phyloP scores from a whole-genome alignment of 352 stramenopile genomes.

The Achlya hypogyna region DNA sequence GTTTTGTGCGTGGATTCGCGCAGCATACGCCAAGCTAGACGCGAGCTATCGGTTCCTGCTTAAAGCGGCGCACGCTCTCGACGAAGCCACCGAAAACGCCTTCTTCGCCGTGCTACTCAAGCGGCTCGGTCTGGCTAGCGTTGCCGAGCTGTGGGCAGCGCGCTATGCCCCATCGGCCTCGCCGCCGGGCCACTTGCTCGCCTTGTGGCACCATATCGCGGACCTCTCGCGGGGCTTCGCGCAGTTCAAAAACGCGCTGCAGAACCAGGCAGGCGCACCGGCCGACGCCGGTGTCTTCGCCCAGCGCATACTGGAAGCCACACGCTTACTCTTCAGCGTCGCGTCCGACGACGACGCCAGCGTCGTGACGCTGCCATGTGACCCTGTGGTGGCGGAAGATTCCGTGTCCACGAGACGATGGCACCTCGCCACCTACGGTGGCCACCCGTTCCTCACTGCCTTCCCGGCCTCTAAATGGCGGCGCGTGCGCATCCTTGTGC shows the following conservation, averaged over 20 bases:
- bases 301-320: neutral
- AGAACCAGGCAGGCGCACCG: neutral
- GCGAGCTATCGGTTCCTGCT: slow-evolving; percentile 59
- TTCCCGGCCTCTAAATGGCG: slow-evolving; percentile 45
- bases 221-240: slow-evolving; percentile 27
- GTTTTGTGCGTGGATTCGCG: slow-evolving; percentile 50
- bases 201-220: slow-evolving; percentile 43
- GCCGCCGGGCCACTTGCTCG: slow-evolving; percentile 27
- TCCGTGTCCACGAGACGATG: neutral
- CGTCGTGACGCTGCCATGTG: neutral
- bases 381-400: neutral
- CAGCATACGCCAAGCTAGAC: slow-evolving; percentile 38
- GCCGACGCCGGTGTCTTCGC: neutral
- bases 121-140: slow-evolving; percentile 30
- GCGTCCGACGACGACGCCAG: slow-evolving; percentile 25
- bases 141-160: slow-evolving; percentile 18
- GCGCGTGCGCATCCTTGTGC: slow-evolving; percentile 31
- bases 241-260: slow-evolving; percentile 7
- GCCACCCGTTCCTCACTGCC: slow-evolving; percentile 17
- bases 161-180: neutral
- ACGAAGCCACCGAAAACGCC: slow-evolving; percentile 35
- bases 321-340: slow-evolving; percentile 26
- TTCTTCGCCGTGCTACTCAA: slow-evolving; percentile 52
- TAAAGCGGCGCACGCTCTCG: neutral
- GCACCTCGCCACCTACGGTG: slow-evolving; percentile 21